Conservation (phyloP, 2,329 filamentous ascomycete species). For the Dothidotthia symphoricarpi region DNA sequence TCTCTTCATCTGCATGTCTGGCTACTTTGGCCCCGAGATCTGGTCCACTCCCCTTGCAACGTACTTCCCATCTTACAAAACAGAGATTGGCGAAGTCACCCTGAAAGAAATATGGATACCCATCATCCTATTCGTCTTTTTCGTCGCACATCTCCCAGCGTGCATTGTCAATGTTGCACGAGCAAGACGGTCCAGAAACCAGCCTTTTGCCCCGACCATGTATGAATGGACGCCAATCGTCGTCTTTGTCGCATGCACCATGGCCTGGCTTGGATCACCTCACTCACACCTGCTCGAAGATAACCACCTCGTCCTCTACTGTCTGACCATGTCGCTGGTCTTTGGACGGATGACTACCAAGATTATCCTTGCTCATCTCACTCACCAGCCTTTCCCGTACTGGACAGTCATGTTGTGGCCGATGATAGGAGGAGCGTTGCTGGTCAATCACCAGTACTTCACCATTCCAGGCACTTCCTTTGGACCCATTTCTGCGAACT, state of each 20-base stretch:
- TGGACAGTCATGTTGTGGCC: slow-evolving; percentile 92
- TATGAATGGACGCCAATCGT: slow-evolving; percentile 91
- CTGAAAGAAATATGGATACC: slow-evolving; percentile 86
- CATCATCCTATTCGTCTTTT: slow-evolving; percentile 48
- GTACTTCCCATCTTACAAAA: slow-evolving; percentile 38
- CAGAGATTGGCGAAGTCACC: slow-evolving; percentile 68
- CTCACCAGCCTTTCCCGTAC: slow-evolving; percentile 90
- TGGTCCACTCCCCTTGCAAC: slow-evolving; percentile 76
- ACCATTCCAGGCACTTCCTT: slow-evolving; percentile 47
- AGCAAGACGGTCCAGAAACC: slow-evolving; percentile 68
- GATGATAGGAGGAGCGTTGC: slow-evolving; percentile 76
- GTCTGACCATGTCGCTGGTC: slow-evolving; percentile 91
- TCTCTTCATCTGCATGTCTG: slow-evolving; percentile 79
- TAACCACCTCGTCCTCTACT: slow-evolving; percentile 89
- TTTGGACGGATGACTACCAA: slow-evolving; percentile 98
- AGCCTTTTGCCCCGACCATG: slow-evolving; percentile 79
- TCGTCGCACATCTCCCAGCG: slow-evolving; percentile 71
- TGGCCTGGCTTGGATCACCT: slow-evolving; percentile 85
- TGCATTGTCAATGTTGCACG: slow-evolving; percentile 83
- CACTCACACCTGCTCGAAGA: slow-evolving; percentile 77
- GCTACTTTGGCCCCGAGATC: slow-evolving; percentile 82
- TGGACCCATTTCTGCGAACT: slow-evolving; percentile 59
- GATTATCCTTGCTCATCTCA: slow-evolving; percentile 95
- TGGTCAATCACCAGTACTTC: slow-evolving; percentile 78
- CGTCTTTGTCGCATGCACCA: slow-evolving; percentile 71